Evolutionary conservation across 768 basidiomycete species (phyloP), one percentile per base, ranked within the genome.

Genomic region (Fomitopsis serialis): DNA sequence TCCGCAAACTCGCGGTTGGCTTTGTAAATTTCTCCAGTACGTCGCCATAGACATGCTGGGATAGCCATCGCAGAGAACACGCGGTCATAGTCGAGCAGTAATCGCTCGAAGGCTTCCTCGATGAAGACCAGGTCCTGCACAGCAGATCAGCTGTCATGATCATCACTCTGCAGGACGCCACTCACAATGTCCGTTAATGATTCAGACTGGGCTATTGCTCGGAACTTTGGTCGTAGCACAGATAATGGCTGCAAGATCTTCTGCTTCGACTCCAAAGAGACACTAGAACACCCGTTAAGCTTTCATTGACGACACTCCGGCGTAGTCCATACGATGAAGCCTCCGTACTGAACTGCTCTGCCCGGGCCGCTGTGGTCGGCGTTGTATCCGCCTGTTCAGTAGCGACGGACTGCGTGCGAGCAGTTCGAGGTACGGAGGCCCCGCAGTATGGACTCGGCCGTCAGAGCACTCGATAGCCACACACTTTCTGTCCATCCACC

Each of bases 21-120:
- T 69, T 98, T 98, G 77, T 98, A 98, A 58, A 98, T 98, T 73
- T 98, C 95, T 32, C 96, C 96, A 2, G 96, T 99, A 45, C 96
- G 76, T 24, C 95, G 78, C 96, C 96, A 98, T 6, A 98, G 78
- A 60, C 96, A 99, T 0, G 94, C 94, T 0, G 96, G 96, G 3
- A 98, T 93, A 32, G 92, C 94, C 87, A 99, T 98, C 0, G 92
- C 93, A 49, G 87, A 86, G 70, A 92, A 92, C 13, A 90, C 92
- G 22, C 94, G 87, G 66, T 98, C 96, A 58, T 98, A 98, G 65
- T 97, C 94, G 21, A 98, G 81, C 53, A 99, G 76, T 55, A 98
- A 77, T 1, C 95, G 87, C 67, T 99, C 96, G 63, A 98, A 98
- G 0, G 90, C 94, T 70, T 98, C 96, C 68, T 98, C 96, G 62